A percentile compares a stretch with the other conserved stretches of the same genome.
Conservation (phyloP, 2,329 filamentous ascomycete species). For the Pleurostoma richardsiae region DNA sequence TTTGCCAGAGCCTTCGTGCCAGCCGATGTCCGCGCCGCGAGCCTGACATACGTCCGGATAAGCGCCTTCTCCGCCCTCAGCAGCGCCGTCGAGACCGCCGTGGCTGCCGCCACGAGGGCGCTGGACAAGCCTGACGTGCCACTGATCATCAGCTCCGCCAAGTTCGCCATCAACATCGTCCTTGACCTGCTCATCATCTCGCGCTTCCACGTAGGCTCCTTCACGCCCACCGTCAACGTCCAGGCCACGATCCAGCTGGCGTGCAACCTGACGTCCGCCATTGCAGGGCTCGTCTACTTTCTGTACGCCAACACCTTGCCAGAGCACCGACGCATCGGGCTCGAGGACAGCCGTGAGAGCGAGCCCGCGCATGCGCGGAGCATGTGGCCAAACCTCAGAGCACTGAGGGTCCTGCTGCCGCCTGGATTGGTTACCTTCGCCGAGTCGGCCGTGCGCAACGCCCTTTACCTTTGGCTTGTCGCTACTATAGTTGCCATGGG, state of each 20-base stretch:
- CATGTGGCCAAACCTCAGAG: no score
- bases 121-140: constrained; percentile 67
- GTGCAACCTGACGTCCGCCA: constrained; percentile 52
- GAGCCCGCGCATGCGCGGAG: no score
- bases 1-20: constrained; percentile 63
- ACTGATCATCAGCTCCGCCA: constrained; percentile 57
- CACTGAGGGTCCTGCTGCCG: no score
- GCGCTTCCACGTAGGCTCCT: constrained; percentile 51
- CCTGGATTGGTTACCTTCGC: no score
- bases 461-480: no score
- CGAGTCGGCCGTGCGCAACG: no score
- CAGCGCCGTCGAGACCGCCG: constrained; percentile 58
- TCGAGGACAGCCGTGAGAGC: no score
- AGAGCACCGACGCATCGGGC: no score
- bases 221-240: constrained; percentile 54
- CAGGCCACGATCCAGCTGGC: constrained; percentile 60
- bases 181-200: constrained; percentile 64
- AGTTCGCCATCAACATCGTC: constrained; percentile 62
- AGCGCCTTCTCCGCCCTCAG: constrained; percentile 57
- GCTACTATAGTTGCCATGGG: constrained; percentile 54
- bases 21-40: constrained; percentile 45
- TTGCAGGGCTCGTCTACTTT: constrained; percentile 57
- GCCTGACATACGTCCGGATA: constrained; percentile 61
- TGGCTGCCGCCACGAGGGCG: constrained; percentile 56
- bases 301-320: constrained; percentile 15